A percentile compares a stretch with the other conserved stretches of the same genome.
phyloP scores from a whole-genome alignment of 805 yeast species.

The Tetrapisispora pingtungensis region DNA sequence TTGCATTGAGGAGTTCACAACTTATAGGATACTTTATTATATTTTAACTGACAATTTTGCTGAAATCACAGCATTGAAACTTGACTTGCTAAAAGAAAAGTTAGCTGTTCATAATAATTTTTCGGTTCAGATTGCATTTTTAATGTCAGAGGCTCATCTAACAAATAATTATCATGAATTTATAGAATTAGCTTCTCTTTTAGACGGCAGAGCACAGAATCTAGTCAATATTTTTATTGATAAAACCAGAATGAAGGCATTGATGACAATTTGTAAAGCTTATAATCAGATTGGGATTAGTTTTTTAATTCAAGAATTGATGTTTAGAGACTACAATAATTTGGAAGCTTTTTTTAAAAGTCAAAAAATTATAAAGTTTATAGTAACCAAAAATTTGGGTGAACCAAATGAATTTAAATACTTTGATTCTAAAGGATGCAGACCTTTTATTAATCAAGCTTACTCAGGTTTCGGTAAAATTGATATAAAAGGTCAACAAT shows the following conservation, averaged over 20 bases:
- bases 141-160: constrained; percentile 25
- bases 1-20: constrained; percentile 48
- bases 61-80: constrained; percentile 19
- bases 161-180: constrained; percentile 45
- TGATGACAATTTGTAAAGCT: constrained; percentile 46
- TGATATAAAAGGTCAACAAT: constrained; percentile 80
- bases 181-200: constrained; percentile 34
- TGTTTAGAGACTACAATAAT: constrained; percentile 33
- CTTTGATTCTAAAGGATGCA: constrained; percentile 29
- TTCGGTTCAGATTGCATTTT: constrained; percentile 21
- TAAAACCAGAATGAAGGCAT: constrained; percentile 47
- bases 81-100: constrained; percentile 13
- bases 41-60: constrained; percentile 56
- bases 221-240: constrained; percentile 45
- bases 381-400: constrained; percentile 24
- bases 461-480: constrained; percentile 42
- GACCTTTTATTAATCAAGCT: constrained; percentile 29
- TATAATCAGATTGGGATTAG: constrained; percentile 39
- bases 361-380: constrained; percentile 30
- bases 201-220: constrained; percentile 35
- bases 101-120: constrained; percentile 11
- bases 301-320: constrained; percentile 32
- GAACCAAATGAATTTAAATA: constrained; percentile 23
- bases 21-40: constrained; percentile 66
- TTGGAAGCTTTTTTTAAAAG: constrained; percentile 35